Base-by-base conservation (phyloP, 345 rosid species). In the Raphanus sativus region DNA sequence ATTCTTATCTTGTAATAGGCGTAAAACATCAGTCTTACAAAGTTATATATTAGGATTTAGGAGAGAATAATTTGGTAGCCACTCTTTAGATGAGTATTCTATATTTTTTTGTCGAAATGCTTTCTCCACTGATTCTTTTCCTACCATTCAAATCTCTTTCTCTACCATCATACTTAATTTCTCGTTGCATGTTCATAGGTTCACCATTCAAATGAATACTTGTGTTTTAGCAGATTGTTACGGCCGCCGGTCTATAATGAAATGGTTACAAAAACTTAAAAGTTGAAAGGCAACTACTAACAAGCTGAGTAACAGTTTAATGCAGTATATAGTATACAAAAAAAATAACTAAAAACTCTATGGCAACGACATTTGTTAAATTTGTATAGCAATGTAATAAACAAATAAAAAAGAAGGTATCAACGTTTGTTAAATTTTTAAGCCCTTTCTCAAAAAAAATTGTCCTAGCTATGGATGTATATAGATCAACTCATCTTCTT, bases 401-500 rank as follows among this genome's bases (percentile, higher is more conserved):
- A 56, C 12, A 58, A 58, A 58, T 21, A 28, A 28, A 4, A 28
- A 11, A 15, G 33, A 58, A 6, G 33, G 33, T 59, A 25, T 48
- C 0, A 32, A 32, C 2, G 21, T 21, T 21, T 21, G 21, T 21
- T 21, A 0, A 21, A 21, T 21, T 21, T 21, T 21, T 21, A 21
- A 21, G 21, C 21, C 21, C 21, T 21, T 21, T 21, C 21, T 21
- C 21, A 21, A 21, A 21, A 21, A 21, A 21, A 21, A n/a, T 15
- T 54, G 9, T 10, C 38, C 9, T 13, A 28, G 16, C 48, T 60
- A 67, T 3, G 81, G 24, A 84, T 78, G 90, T 74, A 87, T 87
- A 80, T 80, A 75, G 29, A 89, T 88, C n/a, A 86, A 42, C 73
- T 95, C 99, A 48, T 92, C 92, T 29, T 84, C 85, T 45, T 73